A percentile compares a stretch with the other conserved stretches of the same genome.
phyloP scores from a whole-genome alignment of 805 yeast species.

The Lipomyces orientalis region DNA sequence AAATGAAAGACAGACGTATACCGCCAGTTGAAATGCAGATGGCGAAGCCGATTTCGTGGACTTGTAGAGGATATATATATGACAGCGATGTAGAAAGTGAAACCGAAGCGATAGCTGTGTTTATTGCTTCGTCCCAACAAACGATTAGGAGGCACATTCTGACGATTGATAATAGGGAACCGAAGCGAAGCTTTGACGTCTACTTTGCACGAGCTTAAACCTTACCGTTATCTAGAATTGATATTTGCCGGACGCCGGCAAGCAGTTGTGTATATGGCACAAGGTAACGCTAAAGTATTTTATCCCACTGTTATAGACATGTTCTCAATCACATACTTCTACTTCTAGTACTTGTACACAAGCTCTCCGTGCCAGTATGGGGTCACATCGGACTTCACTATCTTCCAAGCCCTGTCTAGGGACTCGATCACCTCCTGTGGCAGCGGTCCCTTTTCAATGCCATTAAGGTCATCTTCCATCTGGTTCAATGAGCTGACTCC shows the following conservation, averaged over 20 bases:
- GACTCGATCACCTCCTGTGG: slow-evolving; percentile 36
- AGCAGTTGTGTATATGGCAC: neutral
- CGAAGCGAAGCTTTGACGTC: no score
- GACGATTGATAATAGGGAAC: no score
- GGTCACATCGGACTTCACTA: slow-evolving; percentile 38
- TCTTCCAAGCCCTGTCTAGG: slow-evolving; percentile 40
- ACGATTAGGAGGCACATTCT: no score
- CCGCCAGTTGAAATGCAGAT: neutral
- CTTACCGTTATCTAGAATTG: no score
- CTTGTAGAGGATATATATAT: no score
- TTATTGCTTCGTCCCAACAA: no score
- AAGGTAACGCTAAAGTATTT: no score
- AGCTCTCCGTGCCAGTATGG: slow-evolving; percentile 33
- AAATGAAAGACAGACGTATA: neutral
- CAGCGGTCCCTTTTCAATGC: slow-evolving; percentile 40
- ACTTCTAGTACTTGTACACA: neutral
- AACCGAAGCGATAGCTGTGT: no score
- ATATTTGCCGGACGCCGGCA: no score
- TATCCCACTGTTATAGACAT: neutral
- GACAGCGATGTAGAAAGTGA: neutral
- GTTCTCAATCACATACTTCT: neutral
- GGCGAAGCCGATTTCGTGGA: neutral
- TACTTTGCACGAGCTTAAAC: no score
- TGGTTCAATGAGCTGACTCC: slow-evolving; percentile 25
- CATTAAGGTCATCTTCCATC: slow-evolving; percentile 18